Evolutionary conservation across 2,329 filamentous ascomycete species (phyloP).

Genomic region (Capronia coronata): DNA sequence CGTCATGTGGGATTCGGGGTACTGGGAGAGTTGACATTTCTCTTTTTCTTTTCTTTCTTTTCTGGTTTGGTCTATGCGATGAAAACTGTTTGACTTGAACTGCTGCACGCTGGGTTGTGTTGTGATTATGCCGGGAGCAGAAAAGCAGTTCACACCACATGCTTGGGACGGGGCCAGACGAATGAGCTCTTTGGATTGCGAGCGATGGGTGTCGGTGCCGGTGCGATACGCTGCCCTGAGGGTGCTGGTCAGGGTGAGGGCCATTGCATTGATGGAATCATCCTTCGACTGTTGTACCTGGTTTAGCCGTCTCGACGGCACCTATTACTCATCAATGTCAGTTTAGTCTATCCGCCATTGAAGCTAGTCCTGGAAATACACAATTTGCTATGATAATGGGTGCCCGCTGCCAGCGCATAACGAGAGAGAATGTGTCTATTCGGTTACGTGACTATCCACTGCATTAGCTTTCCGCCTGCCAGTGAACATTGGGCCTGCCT

Average conservation of each 20-base stretch:
- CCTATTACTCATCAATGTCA: not conserved
- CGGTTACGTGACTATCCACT: too few species aligned
- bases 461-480: too few species aligned
- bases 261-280: not conserved
- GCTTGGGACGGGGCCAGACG: not conserved
- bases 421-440: too few species aligned
- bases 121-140: not conserved
- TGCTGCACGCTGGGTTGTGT: not conserved
- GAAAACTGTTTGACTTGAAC: not conserved
- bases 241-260: not conserved
- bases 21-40: not conserved
- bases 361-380: not conserved
- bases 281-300: not conserved
- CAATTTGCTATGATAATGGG: too few species aligned
- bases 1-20: constrained; percentile 1
- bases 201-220: not conserved
- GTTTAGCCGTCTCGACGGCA: not conserved
- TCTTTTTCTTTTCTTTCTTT: not conserved
- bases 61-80: not conserved
- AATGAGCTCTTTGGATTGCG: constrained; percentile 7
- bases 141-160: not conserved
- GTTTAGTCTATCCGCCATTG: too few species aligned
- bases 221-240: not conserved
- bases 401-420: too few species aligned
- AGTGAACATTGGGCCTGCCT: too few species aligned